Percentiles rank a stretch among this genome's conserved stretches.
Evolutionary conservation across 257 asterid species (phyloP).

Genomic region (Rauvolfia tetraphylla): DNA sequence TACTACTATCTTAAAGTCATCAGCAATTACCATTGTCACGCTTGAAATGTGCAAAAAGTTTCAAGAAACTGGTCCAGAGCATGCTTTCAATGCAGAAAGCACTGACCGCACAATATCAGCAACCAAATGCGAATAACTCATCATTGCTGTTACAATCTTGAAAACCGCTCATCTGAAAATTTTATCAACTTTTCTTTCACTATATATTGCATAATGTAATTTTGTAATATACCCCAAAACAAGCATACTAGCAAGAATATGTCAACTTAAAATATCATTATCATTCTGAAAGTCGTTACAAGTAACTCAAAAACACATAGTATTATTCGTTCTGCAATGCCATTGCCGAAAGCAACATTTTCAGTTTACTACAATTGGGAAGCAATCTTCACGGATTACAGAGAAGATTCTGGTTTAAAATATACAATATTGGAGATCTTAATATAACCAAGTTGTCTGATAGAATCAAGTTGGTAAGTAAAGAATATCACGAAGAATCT

Average conservation of each 20-base stretch:
- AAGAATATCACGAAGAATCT: constrained; percentile 3
- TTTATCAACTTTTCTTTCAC: neutral
- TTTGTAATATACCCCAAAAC: neutral
- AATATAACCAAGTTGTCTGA: neutral
- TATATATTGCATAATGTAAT: neutral
- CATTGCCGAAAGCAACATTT: neutral
- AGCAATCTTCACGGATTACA: neutral
- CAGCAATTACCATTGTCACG: neutral
- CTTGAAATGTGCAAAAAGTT: constrained; percentile 9
- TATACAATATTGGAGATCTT: neutral
- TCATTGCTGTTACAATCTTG: neutral
- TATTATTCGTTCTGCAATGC: neutral
- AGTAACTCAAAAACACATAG: neutral
- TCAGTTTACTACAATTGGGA: neutral
- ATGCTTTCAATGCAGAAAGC: constrained; percentile 9
- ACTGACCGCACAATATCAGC: neutral
- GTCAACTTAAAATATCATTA: neutral
- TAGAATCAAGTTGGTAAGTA: neutral
- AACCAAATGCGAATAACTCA: constrained; percentile 5
- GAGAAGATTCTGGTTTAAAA: neutral
- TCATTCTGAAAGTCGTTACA: neutral
- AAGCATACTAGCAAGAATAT: neutral
- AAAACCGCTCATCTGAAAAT: neutral
- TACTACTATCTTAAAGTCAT: neutral
- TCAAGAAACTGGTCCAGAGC: constrained; percentile 4